phyloP scores from a whole-genome alignment of 345 rosid genomes.

The Arabidopsis thaliana region DNA sequence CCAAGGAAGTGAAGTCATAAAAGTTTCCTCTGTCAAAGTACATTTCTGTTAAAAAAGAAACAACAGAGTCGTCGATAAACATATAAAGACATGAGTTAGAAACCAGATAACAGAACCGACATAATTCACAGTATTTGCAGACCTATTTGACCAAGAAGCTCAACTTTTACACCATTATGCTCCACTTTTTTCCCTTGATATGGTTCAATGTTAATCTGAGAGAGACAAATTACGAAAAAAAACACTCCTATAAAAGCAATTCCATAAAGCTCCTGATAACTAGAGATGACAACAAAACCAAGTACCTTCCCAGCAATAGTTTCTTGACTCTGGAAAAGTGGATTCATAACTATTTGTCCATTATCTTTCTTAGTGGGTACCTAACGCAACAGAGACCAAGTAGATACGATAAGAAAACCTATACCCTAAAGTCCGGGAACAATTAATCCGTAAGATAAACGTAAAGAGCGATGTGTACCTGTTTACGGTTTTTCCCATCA shows the following conservation, averaged over 20 bases:
- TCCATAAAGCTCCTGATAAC: background rate
- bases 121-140: conserved; percentile 26
- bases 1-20: conserved; percentile 96
- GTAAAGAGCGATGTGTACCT: conserved; percentile 48
- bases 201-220: conserved; percentile 81
- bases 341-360: conserved; percentile 81
- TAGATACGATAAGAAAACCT: background rate
- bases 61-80: background rate
- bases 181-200: conserved; percentile 92
- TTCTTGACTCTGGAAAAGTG: conserved; percentile 95
- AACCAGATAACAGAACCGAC: background rate
- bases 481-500: conserved; percentile 87
- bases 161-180: conserved; percentile 94
- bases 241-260: background rate
- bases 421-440: background rate
- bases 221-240: background rate
- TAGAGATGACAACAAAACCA: conserved; percentile 5
- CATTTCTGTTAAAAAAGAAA: conserved; percentile 69
- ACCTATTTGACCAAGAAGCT: conserved; percentile 98
- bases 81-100: background rate
- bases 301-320: conserved; percentile 86
- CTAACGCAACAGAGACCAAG: conserved; percentile 46
- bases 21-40: conserved; percentile 93
- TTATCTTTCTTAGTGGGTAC: conserved; percentile 93
- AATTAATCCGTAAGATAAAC: background rate